phyloP scores from a whole-genome alignment of 768 basidiomycete species.

The Phaeotremella fagi region DNA sequence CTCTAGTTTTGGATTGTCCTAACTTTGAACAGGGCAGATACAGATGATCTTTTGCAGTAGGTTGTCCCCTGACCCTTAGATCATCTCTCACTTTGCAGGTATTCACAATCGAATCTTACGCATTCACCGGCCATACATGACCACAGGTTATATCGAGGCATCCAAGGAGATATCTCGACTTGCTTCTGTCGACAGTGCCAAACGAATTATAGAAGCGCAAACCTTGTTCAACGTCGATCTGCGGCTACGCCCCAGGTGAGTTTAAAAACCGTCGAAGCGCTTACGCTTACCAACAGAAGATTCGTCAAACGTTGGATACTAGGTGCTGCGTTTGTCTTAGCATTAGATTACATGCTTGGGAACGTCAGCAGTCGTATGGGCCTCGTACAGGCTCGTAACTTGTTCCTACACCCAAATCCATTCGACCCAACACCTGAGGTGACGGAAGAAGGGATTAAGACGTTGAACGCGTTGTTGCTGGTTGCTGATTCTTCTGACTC shows the following conservation, averaged over 20 bases:
- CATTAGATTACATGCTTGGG: constrained; percentile 1
- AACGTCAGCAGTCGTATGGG: neutral
- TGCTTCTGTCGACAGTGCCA: constrained; percentile 6
- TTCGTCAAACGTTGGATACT: constrained; percentile 18
- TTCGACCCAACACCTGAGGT: neutral
- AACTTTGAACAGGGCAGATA: constrained; percentile 10
- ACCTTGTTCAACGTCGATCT: neutral
- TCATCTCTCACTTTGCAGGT: neutral
- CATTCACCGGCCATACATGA: constrained; percentile 10
- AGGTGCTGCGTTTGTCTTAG: constrained; percentile 6
- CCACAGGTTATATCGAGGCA: constrained; percentile 1
- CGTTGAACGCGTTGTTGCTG: neutral
- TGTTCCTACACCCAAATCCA: neutral
- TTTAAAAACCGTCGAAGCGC: neutral
- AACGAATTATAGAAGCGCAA: constrained; percentile 1
- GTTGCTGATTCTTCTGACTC: neutral
- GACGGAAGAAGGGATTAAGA: neutral
- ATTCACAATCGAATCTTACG: constrained; percentile 16
- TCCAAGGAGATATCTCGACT: neutral
- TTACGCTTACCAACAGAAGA: neutral
- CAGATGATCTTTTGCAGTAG: constrained; percentile 3
- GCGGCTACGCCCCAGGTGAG: constrained; percentile 6
- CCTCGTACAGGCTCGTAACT: neutral
- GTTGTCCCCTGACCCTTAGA: neutral
- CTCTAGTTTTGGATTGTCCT: too few relatives aligned